Evolutionary conservation across 495 filamentous ascomycete genomes (phyloP).

Genomic region (Xylaria nigripes): DNA sequence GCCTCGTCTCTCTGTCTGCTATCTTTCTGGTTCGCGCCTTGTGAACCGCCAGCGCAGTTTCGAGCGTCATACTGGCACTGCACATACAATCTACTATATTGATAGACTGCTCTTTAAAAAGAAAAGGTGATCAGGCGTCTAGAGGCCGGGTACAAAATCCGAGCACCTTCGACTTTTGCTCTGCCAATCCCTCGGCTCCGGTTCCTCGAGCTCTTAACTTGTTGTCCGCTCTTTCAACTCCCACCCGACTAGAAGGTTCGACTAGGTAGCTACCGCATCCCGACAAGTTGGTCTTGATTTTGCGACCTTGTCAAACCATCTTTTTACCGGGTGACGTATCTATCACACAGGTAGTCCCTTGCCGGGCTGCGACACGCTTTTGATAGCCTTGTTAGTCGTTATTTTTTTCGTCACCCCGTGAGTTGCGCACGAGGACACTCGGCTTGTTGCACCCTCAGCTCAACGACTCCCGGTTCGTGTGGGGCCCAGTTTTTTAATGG

Average conservation of each 20-base stretch:
- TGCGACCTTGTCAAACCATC: background rate
- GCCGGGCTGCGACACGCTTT: background rate
- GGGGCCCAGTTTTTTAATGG: constrained; percentile 40
- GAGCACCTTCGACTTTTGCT: background rate
- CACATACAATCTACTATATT: constrained; percentile 8
- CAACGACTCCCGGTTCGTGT: constrained; percentile 21
- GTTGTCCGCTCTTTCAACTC: constrained; percentile 4
- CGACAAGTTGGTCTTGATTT: background rate
- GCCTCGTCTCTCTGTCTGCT: background rate
- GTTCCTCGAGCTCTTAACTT: constrained; percentile 8
- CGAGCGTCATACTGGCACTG: constrained; percentile 6
- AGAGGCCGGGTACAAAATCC: background rate
- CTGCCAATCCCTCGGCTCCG: background rate
- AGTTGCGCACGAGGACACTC: constrained; percentile 15
- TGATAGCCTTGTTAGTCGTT: background rate
- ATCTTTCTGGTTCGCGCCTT: constrained; percentile 1
- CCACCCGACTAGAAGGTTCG: background rate
- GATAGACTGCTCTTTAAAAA: constrained; percentile 2
- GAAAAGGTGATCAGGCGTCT: background rate
- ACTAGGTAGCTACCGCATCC: background rate
- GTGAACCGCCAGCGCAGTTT: background rate
- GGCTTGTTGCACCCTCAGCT: constrained; percentile 12
- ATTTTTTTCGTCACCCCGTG: constrained; percentile 1
- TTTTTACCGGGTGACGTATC: background rate
- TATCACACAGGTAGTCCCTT: background rate